Conservation (phyloP, 768 basidiomycete species). For the Phaeotremella skinneri region DNA sequence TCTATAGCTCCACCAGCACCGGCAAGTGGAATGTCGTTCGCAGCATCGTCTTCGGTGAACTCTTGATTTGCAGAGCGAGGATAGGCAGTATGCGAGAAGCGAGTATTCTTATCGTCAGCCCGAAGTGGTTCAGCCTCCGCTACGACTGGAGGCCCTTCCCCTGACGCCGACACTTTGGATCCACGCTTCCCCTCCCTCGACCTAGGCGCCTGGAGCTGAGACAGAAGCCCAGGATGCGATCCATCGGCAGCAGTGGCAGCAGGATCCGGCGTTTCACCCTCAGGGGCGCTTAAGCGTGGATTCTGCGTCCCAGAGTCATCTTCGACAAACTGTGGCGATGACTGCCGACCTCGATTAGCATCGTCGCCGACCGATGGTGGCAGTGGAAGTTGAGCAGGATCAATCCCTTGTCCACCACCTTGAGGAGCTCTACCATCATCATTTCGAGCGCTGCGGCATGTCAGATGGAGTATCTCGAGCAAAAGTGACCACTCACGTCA, state of each 20-base stretch:
- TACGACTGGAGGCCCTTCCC: conserved; percentile 7
- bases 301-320: no score
- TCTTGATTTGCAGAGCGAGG: conserved; percentile 2
- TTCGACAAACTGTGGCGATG: background rate
- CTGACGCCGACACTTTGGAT: background rate
- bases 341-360: no score
- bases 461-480: no score
- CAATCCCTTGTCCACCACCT: background rate
- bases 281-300: no score
- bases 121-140: conserved; percentile 13
- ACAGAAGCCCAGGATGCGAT: conserved; percentile 13
- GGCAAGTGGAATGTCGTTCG: background rate
- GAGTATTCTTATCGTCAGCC: conserved; percentile 24
- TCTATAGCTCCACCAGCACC: background rate
- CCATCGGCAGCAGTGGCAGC: background rate
- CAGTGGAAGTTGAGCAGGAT: no score
- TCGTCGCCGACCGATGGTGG: no score
- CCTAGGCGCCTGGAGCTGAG: conserved; percentile 23
- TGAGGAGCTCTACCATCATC: background rate
- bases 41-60: conserved; percentile 5
- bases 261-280: no score
- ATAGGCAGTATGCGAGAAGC: conserved; percentile 37
- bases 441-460: no score
- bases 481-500: no score
- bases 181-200: conserved; percentile 24